Evolutionary conservation across 352 stramenopile species (phyloP).

Genomic region (Pythium scleroteichum): DNA sequence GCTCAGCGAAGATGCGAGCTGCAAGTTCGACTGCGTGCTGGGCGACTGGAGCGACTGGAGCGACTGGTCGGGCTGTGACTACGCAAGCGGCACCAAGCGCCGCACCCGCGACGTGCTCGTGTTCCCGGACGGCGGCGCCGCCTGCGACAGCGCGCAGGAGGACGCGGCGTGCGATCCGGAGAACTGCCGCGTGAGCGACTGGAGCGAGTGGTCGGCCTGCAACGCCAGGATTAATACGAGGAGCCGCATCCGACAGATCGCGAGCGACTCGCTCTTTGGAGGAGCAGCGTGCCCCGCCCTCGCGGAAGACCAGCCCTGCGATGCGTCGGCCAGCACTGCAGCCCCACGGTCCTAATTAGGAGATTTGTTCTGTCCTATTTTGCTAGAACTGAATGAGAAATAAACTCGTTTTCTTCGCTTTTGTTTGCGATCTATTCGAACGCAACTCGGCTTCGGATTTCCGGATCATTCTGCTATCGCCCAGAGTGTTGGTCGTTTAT

Average conservation of each 20-base stretch:
- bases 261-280: not conserved
- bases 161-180: slow-evolving; percentile 42
- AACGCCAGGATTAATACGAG: slow-evolving; percentile 35
- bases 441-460: no score
- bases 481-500: no score
- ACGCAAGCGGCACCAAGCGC: slow-evolving; percentile 29
- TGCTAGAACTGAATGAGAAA: no score
- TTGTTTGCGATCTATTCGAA: no score
- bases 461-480: no score
- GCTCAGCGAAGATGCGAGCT: slow-evolving; percentile 31
- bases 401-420: no score
- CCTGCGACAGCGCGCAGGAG: slow-evolving; percentile 41
- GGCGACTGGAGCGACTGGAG: slow-evolving; percentile 29
- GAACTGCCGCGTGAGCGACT: slow-evolving; percentile 38
- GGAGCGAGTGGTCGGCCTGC: slow-evolving; percentile 41
- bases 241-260: slow-evolving; percentile 28
- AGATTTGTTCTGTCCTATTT: no score
- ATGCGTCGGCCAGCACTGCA: not conserved
- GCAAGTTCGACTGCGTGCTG: slow-evolving; percentile 48
- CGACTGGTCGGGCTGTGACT: slow-evolving; percentile 41
- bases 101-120: slow-evolving; percentile 36
- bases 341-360: no score
- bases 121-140: slow-evolving; percentile 31
- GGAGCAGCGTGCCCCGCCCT: not conserved
- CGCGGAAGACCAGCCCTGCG: not conserved